Conservation (phyloP, 139 green algal species). For the Closterium sp. region DNA sequence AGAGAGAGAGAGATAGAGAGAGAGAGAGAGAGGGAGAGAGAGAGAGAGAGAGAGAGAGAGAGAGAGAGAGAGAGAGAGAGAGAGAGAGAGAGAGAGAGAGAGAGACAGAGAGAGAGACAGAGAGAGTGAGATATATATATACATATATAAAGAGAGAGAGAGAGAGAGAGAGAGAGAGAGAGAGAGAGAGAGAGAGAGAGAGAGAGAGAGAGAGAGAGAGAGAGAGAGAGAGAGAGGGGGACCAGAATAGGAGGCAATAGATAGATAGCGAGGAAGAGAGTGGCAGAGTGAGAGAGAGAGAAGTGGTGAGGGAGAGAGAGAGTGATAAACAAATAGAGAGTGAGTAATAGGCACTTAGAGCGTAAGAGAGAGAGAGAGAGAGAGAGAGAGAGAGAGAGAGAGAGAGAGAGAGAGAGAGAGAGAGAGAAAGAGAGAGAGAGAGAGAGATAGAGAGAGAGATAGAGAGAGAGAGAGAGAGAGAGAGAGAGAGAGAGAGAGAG, state of each 20-base stretch:
- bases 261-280: not conserved
- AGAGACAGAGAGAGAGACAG: not conserved
- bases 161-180: not conserved
- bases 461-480: not conserved
- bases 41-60: not conserved
- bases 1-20: conserved; percentile 15
- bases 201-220: conserved; percentile 12
- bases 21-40: not conserved
- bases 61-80: not conserved
- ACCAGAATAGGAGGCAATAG: not conserved
- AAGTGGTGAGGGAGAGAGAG: not conserved
- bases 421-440: conserved; percentile 5
- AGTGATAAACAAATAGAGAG: not conserved
- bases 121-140: not conserved
- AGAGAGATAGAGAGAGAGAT: conserved; percentile 19
- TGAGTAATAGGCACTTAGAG: not conserved
- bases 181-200: conserved; percentile 4
- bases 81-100: not conserved
- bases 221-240: not conserved
- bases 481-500: not conserved
- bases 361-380: not conserved
- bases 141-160: conserved; percentile 1
- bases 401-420: not conserved
- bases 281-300: no score
- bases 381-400: not conserved